Evolutionary conservation across 441 rosid species (phyloP).

Genomic region (Adansonia grandidieri): DNA sequence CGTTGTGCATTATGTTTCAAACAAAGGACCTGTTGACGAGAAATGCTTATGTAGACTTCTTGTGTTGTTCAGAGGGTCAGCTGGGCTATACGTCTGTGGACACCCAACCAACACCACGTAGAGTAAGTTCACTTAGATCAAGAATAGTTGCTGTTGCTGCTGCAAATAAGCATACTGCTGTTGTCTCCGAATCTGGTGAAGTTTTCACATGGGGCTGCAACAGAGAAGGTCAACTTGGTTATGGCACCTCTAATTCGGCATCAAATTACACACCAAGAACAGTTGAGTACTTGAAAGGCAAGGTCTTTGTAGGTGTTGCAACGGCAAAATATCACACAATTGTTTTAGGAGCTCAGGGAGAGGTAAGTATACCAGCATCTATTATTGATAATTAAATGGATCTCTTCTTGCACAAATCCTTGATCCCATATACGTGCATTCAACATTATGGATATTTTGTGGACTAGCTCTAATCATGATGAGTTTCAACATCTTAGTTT

Average conservation of each 20-base stretch:
- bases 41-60: conserved; percentile 29
- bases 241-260: conserved; percentile 98
- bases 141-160: conserved; percentile 93
- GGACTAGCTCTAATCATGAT: conserved; percentile 7
- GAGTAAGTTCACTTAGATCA: conserved; percentile 77
- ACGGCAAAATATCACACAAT: conserved; percentile 92
- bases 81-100: conserved; percentile 96
- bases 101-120: conserved; percentile 96
- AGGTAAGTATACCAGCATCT: conserved; percentile 52
- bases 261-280: conserved; percentile 92
- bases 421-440: background rate
- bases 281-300: conserved; percentile 93
- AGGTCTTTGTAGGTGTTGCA: conserved; percentile 62
- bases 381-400: conserved; percentile 6
- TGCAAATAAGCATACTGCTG: conserved; percentile 96
- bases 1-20: conserved; percentile 24
- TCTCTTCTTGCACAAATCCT: background rate
- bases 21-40: conserved; percentile 6
- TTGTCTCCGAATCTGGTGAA: conserved; percentile 90
- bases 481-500: conserved; percentile 21
- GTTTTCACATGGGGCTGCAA: conserved; percentile 99
- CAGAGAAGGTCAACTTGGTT: conserved; percentile 97
- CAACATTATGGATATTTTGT: conserved; percentile 16
- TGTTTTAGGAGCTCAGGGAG: conserved; percentile 84
- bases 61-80: conserved; percentile 86